Base-by-base conservation (phyloP, 2,329 filamentous ascomycete species). In the Apiospora hydei region DNA sequence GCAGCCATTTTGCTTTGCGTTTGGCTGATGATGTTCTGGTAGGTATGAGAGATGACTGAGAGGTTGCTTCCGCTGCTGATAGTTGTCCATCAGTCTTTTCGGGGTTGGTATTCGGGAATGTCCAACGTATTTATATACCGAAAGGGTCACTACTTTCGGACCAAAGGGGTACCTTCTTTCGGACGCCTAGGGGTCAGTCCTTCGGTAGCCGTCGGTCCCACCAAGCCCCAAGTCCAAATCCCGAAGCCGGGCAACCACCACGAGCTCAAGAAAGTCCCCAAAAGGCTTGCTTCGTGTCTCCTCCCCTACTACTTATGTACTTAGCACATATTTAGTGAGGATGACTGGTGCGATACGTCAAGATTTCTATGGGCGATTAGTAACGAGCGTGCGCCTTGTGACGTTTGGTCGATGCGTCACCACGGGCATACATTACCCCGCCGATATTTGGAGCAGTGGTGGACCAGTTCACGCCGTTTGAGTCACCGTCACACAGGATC, bases 221-320 rank as follows among this genome's bases (percentile, higher is more conserved):
- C 18, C 30, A 11, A 7, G 4, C 30, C 34, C 18, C 30, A 4
- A 7, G 4, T 16, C 34, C n/a, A 21, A 16, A 13, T 18, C 30
- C 57, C 57, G 57, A 64, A 64, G 34, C 57, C 34, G 57, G 57
- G 34, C 57, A 64, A 21, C 57, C 57, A 64, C n/a, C 34, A 41
- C 57, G 5, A n/a, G 30, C 34, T 64, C 57, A 13, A n/a, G 30
- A 41, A 41, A 14, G 3, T 5, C 16, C 5, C 11, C 4, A 26
- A 5, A 8, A 38, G 5, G 5, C 34, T 38, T 38, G 34, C 34
- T 6, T 8, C 34, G 34, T 38, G 34, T 38, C 34, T 38, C 34
- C 5, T 57, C 7, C 13, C 30, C 24, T 24, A 18, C 26, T 6
- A 13, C 11, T 57, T 57, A 18, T 30, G 26, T 30, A 30, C 26